These are phyloP conservation scores for Eimeria necatrix DNA, from an alignment of 169 alveolate genomes.

Conservation along the genomic window DNA sequence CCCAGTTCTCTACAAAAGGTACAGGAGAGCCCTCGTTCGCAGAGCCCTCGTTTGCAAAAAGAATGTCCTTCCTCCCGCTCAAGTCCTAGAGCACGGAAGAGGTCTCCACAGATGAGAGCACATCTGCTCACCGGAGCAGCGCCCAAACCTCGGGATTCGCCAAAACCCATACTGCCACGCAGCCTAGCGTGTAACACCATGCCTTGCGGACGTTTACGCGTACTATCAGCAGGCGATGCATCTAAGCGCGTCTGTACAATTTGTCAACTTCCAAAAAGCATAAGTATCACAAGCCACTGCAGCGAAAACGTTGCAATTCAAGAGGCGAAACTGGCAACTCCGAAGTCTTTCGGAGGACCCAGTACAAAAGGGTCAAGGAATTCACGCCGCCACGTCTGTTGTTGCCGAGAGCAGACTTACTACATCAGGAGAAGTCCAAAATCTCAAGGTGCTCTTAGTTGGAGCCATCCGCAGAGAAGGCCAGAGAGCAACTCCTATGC, in stretches of 20 bases:
- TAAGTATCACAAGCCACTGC: background rate
- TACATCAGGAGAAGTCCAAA: slow-evolving; percentile 33
- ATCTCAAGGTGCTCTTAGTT: background rate
- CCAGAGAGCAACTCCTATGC: too few relatives aligned
- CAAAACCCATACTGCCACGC: background rate
- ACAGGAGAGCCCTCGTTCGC: background rate
- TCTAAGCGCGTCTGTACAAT: slow-evolving; percentile 47
- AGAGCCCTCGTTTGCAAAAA: slow-evolving; percentile 2
- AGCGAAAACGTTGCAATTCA: background rate
- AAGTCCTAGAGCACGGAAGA: slow-evolving; percentile 1
- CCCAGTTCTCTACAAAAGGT: background rate
- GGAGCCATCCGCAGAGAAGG: background rate
- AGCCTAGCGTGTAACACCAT: background rate
- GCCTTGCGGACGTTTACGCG: slow-evolving; percentile 9
- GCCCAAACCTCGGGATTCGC: background rate
- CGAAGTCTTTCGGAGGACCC: background rate
- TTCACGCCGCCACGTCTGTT: background rate
- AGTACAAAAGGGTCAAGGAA: background rate
- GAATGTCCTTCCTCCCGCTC: background rate
- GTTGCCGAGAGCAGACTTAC: background rate
- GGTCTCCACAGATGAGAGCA: background rate
- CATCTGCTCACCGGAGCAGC: background rate
- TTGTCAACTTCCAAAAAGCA: slow-evolving; percentile 52
- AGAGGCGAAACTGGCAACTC: background rate
- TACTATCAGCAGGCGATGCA: slow-evolving; percentile 46